Evolutionary conservation across 2,329 filamentous ascomycete species (phyloP).

Genomic region (Fusarium sp.): DNA sequence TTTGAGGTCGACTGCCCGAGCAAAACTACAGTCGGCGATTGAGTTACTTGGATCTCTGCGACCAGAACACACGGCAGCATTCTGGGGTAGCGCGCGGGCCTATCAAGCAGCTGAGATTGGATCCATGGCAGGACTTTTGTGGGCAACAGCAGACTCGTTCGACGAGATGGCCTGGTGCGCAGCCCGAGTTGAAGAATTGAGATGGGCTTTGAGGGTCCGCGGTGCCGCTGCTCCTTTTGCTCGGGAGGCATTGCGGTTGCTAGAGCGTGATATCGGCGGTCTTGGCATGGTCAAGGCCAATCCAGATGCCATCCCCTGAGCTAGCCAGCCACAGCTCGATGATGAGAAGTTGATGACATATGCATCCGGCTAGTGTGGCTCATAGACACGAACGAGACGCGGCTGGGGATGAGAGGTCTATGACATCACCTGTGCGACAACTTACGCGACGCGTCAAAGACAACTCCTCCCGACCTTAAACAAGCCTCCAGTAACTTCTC

Average conservation of each 20-base stretch:
- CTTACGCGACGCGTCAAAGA: constrained; percentile 32
- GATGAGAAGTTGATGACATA: constrained; percentile 5
- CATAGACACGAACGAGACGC: constrained; percentile 24
- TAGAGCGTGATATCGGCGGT: constrained; percentile 51
- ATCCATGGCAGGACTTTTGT: constrained; percentile 56
- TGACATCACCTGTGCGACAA: constrained; percentile 41
- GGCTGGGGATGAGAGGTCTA: constrained; percentile 24
- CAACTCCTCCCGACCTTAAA: background rate
- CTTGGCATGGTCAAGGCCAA: constrained; percentile 43
- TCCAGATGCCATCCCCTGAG: constrained; percentile 27
- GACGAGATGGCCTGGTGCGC: constrained; percentile 56
- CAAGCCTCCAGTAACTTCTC: background rate
- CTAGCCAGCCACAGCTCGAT: background rate
- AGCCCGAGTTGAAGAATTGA: constrained; percentile 54
- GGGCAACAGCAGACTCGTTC: constrained; percentile 53
- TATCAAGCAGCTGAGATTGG: constrained; percentile 58
- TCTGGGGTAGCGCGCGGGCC: constrained; percentile 59
- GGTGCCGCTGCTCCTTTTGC: constrained; percentile 54
- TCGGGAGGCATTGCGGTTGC: constrained; percentile 53
- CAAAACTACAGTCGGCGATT: constrained; percentile 55
- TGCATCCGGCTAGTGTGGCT: constrained; percentile 10
- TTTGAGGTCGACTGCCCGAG: constrained; percentile 53
- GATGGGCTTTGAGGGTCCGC: constrained; percentile 57
- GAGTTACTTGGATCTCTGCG: constrained; percentile 55
- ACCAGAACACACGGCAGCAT: constrained; percentile 59